These are phyloP conservation scores for Colletotrichum euphorbiae DNA, from an alignment of 2,329 filamentous ascomycete species.

Conservation along the genomic window DNA sequence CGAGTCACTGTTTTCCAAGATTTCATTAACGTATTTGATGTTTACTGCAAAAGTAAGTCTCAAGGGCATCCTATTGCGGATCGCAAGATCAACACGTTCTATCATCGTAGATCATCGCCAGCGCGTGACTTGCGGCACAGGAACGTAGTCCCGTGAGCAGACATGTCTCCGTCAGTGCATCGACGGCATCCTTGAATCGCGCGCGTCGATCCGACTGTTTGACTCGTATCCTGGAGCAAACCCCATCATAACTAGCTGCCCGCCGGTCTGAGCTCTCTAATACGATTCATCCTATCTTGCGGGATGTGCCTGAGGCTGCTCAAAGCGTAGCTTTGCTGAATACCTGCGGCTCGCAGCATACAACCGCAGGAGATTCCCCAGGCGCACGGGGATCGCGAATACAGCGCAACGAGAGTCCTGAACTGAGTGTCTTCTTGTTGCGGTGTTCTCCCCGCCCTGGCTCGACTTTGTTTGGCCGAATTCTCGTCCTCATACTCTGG, in stretches of 20 bases:
- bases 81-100: no score
- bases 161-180: background rate
- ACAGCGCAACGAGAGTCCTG: no score
- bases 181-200: conserved; percentile 4
- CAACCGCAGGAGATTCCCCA: no score
- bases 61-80: no score
- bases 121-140: background rate
- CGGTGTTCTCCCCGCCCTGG: no score
- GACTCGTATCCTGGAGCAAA: background rate
- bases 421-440: no score
- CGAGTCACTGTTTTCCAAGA: no score
- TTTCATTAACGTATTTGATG: no score
- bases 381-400: no score
- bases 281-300: background rate
- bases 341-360: no score
- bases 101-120: background rate
- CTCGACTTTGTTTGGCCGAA: no score
- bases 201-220: background rate
- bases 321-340: background rate
- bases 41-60: no score
- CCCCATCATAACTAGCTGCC: background rate
- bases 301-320: background rate
- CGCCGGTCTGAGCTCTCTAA: background rate
- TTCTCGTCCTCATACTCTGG: background rate
- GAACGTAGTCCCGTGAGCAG: background rate